These are phyloP conservation scores for Exidia glandulosa DNA, from an alignment of 768 basidiomycete genomes.

Conservation along the genomic window DNA sequence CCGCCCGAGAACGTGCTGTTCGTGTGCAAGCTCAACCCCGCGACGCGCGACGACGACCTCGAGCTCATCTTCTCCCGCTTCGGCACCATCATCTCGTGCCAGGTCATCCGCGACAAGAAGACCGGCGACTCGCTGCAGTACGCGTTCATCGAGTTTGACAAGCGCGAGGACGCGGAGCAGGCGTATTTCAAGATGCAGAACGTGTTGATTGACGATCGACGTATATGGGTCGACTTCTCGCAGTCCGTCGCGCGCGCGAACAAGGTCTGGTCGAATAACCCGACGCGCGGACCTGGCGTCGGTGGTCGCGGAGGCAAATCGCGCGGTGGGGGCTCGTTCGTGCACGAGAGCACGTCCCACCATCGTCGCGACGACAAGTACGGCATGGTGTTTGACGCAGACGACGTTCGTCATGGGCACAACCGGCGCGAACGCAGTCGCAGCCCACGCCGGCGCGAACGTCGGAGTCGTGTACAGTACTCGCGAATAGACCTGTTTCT, in stretches of 20 bases:
- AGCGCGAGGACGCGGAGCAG: slow-evolving; percentile 87
- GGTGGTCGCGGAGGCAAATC: slow-evolving; percentile 20
- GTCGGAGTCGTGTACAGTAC: too few relatives aligned
- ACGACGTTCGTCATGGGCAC: slow-evolving; percentile 26
- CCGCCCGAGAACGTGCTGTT: slow-evolving; percentile 98
- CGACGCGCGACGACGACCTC: slow-evolving; percentile 90
- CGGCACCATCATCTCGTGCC: slow-evolving; percentile 92
- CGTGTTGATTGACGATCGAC: slow-evolving; percentile 90
- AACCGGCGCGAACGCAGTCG: too few relatives aligned
- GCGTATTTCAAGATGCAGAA: slow-evolving; percentile 99
- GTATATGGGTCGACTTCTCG: slow-evolving; percentile 99
- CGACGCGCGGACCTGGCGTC: slow-evolving; percentile 35
- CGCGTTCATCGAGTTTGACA: slow-evolving; percentile 97
- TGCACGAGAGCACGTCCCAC: slow-evolving; percentile 55
- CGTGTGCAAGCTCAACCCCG: slow-evolving; percentile 96
- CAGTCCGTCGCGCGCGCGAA: slow-evolving; percentile 91
- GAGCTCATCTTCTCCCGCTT: slow-evolving; percentile 96
- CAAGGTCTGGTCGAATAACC: slow-evolving; percentile 69
- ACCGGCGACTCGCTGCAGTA: slow-evolving; percentile 96
- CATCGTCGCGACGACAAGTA: slow-evolving; percentile 35
- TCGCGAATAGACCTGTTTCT: too few relatives aligned
- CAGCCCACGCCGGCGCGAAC: too few relatives aligned
- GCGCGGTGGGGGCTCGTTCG: slow-evolving; percentile 35
- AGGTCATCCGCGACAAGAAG: slow-evolving; percentile 91
- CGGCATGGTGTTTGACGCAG: slow-evolving; percentile 80